Conservation (phyloP, 2,329 filamentous ascomycete species). For the Aspergillus ruber region DNA sequence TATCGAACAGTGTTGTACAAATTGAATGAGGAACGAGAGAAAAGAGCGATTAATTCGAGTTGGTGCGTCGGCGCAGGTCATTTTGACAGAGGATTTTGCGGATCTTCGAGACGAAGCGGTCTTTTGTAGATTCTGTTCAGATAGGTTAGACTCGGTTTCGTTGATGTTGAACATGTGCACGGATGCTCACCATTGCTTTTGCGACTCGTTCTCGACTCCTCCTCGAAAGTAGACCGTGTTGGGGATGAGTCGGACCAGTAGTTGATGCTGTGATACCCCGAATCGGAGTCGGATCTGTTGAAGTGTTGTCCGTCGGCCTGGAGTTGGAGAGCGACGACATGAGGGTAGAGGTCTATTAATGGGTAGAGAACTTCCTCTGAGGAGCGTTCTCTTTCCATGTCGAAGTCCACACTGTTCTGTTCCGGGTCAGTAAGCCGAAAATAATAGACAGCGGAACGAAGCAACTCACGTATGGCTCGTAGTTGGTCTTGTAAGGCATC, state of each 20-base stretch:
- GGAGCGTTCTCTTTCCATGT: slow-evolving; percentile 21
- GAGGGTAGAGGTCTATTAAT: slow-evolving; percentile 29
- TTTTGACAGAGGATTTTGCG: slow-evolving; percentile 28
- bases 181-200: slow-evolving; percentile 21
- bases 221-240: slow-evolving; percentile 17
- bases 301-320: slow-evolving; percentile 21
- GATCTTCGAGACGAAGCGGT: slow-evolving; percentile 26
- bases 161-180: too few species aligned
- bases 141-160: slow-evolving; percentile 7
- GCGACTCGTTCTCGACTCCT: slow-evolving; percentile 13
- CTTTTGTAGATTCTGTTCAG: slow-evolving; percentile 17
- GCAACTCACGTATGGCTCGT: slow-evolving; percentile 31
- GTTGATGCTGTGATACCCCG: slow-evolving; percentile 22
- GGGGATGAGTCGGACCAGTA: slow-evolving; percentile 29
- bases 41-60: slow-evolving; percentile 5
- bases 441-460: slow-evolving; percentile 2
- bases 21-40: background rate
- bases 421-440: slow-evolving; percentile 3
- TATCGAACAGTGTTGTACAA: slow-evolving; percentile 1
- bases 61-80: slow-evolving; percentile 20
- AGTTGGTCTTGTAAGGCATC: slow-evolving; percentile 36
- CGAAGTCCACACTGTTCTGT: slow-evolving; percentile 21
- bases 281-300: slow-evolving; percentile 15
- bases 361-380: slow-evolving; percentile 26
- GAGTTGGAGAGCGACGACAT: slow-evolving; percentile 31